phyloP scores from a whole-genome alignment of 2,329 filamentous ascomycete genomes.

The Lomentospora prolificans region DNA sequence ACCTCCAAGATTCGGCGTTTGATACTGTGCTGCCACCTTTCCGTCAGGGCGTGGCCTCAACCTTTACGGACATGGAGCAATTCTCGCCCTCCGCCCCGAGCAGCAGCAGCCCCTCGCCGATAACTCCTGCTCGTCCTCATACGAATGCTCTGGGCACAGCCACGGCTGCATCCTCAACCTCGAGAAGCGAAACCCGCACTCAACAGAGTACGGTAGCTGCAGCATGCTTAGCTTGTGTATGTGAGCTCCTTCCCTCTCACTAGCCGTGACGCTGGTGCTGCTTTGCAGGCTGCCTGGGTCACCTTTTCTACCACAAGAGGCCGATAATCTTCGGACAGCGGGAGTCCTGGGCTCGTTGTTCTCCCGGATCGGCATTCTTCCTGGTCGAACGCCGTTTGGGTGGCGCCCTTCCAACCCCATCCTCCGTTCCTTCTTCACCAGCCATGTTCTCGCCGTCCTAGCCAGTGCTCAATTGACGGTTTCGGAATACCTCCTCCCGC shows the following conservation, averaged over 20 bases:
- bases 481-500: no score
- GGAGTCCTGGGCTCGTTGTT: no score
- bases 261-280: no score
- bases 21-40: no score
- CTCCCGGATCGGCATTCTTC: no score
- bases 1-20: no score
- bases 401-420: no score
- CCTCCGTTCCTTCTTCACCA: no score
- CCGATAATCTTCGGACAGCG: no score
- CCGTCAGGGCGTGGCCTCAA: background rate
- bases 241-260: slow-evolving; percentile 19
- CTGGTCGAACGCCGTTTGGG: no score
- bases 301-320: no score
- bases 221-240: slow-evolving; percentile 46
- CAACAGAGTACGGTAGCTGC: slow-evolving; percentile 28
- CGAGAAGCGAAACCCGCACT: background rate
- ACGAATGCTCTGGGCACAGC: background rate
- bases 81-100: background rate
- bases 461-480: background rate
- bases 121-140: background rate
- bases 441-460: background rate
- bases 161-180: background rate
- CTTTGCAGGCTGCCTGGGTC: no score
- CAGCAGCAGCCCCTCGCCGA: background rate
- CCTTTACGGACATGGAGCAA: background rate